These are phyloP conservation scores for Thelephora aurantiotincta DNA, from an alignment of 768 basidiomycete genomes.

Conservation along the genomic window DNA sequence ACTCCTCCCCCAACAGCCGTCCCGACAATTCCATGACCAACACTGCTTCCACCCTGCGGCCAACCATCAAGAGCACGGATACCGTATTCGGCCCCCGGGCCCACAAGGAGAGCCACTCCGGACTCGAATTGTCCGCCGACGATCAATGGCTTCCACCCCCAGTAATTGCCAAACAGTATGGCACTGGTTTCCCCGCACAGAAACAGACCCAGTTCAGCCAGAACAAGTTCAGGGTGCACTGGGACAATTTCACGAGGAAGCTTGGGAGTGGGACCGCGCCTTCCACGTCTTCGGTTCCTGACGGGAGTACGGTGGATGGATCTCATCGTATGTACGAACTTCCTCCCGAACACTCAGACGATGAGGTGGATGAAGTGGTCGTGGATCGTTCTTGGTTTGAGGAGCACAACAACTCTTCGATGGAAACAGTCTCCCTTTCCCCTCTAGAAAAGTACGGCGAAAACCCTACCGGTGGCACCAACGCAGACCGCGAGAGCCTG, in stretches of 20 bases:
- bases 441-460: conserved; percentile 36
- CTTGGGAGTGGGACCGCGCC: conserved; percentile 21
- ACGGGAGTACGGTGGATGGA: conserved; percentile 25
- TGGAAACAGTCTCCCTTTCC: conserved; percentile 34
- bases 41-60: no score
- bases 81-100: no score
- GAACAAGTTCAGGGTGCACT: conserved; percentile 5
- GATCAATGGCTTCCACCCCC: no score
- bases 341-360: conserved; percentile 24
- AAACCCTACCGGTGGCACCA: conserved; percentile 22
- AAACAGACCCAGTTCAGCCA: no score
- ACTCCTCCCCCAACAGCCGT: no score
- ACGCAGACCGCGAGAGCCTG: conserved; percentile 23
- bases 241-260: conserved; percentile 18
- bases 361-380: conserved; percentile 55
- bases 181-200: no score
- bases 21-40: no score
- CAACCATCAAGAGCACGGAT: no score
- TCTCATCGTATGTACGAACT: not conserved
- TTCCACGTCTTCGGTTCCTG: conserved; percentile 37
- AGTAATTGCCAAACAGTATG: no score
- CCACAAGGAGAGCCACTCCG: no score
- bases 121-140: no score
- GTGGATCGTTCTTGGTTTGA: conserved; percentile 62
- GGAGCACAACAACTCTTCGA: conserved; percentile 36